Conservation (phyloP, 495 filamentous ascomycete species). For the Rostrohypoxylon terebratum region DNA sequence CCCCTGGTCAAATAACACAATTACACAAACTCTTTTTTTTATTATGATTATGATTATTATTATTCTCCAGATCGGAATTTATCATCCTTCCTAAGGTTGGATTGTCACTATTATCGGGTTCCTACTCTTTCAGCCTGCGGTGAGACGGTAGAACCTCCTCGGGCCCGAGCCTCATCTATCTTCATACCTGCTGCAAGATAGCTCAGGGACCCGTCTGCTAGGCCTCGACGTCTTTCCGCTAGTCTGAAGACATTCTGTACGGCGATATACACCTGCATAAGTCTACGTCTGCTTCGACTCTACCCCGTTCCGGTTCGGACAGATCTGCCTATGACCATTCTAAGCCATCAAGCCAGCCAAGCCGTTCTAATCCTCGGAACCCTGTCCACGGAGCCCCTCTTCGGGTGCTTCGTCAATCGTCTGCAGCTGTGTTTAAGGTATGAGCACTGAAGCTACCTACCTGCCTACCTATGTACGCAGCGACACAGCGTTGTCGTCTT, state of each 20-base stretch:
- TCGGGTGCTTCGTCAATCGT: conserved; percentile 33
- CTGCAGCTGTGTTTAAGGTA: conserved; percentile 26
- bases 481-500: conserved; percentile 14
- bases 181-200: conserved; percentile 40
- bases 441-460: neutral
- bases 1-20: conserved; percentile 6
- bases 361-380: conserved; percentile 16
- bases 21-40: conserved; percentile 22
- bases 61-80: conserved; percentile 17
- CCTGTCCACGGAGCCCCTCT: conserved; percentile 41
- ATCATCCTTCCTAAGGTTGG: conserved; percentile 28
- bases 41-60: too few species aligned
- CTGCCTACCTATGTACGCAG: too few species aligned
- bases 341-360: conserved; percentile 36
- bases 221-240: conserved; percentile 13
- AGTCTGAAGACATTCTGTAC: conserved; percentile 21
- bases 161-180: conserved; percentile 43
- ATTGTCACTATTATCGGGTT: conserved; percentile 34
- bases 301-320: conserved; percentile 34
- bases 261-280: conserved; percentile 38
- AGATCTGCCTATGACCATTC: conserved; percentile 19
- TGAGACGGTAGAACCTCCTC: conserved; percentile 31
- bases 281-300: conserved; percentile 23
- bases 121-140: conserved; percentile 29
- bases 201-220: conserved; percentile 43